Conservation (phyloP, 768 basidiomycete species). For the Neoboletus subvelutipes region DNA sequence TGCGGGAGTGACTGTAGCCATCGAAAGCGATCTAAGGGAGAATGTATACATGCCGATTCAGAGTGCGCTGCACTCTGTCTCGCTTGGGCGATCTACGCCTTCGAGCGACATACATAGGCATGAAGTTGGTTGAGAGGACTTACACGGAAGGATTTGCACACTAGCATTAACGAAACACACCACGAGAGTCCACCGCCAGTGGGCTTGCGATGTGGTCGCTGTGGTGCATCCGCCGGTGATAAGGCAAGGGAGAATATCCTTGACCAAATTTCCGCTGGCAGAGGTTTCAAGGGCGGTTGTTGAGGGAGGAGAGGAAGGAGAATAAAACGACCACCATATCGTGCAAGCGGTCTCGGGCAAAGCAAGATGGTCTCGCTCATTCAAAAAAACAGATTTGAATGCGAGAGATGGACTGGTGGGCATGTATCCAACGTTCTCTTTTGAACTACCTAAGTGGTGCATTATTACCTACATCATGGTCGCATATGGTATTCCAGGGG, state of each 20-base stretch:
- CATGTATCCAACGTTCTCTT: slow-evolving; percentile 2
- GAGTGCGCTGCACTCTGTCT: not conserved
- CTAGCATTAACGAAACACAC: slow-evolving; percentile 34
- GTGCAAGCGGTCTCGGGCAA: slow-evolving; percentile 66
- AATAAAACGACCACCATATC: slow-evolving; percentile 54
- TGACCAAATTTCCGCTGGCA: slow-evolving; percentile 74
- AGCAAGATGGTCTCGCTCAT: slow-evolving; percentile 51
- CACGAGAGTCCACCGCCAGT: slow-evolving; percentile 5
- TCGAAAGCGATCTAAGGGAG: slow-evolving; percentile 1
- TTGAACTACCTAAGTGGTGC: not conserved
- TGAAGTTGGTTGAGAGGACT: slow-evolving; percentile 16
- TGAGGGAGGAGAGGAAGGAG: slow-evolving; percentile 69
- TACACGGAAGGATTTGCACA: slow-evolving; percentile 43
- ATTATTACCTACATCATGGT: not conserved
- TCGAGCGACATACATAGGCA: not conserved
- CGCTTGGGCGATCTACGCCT: not conserved
- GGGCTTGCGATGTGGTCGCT: slow-evolving; percentile 6
- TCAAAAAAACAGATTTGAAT: slow-evolving; percentile 1
- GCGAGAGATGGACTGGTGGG: not conserved
- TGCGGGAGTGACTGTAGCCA: not conserved
- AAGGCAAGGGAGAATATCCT: slow-evolving; percentile 50
- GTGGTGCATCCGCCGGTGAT: slow-evolving; percentile 8
- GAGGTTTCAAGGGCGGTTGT: slow-evolving; percentile 46
- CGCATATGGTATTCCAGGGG: not conserved
- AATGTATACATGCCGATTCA: not conserved